Evolutionary conservation across 2,329 filamentous ascomycete species (phyloP).

Genomic region (Claviceps cyperi): DNA sequence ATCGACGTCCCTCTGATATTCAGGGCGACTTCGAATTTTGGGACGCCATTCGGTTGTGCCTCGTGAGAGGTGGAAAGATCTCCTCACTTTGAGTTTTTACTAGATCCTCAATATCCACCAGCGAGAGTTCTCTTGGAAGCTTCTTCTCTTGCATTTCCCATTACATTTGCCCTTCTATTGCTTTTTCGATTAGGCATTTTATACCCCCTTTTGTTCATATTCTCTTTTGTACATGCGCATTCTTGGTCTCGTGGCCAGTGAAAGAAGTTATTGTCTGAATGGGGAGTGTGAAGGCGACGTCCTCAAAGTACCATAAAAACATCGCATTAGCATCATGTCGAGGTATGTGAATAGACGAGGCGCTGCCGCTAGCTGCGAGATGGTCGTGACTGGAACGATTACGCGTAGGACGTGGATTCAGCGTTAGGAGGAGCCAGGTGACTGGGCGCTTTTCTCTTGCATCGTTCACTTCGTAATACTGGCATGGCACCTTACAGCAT

Average conservation of each 20-base stretch:
- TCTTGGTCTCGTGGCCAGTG: not conserved
- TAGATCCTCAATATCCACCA: too few relatives aligned
- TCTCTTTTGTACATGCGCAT: not conserved
- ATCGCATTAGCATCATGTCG: conserved; percentile 3
- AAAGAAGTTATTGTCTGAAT: not conserved
- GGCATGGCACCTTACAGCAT: too few relatives aligned
- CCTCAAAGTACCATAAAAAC: not conserved
- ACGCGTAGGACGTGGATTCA: not conserved
- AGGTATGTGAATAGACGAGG: not conserved
- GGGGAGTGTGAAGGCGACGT: not conserved
- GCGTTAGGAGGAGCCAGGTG: not conserved
- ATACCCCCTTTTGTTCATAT: conserved; percentile 2
- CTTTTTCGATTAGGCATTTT: not conserved
- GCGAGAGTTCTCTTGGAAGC: not conserved
- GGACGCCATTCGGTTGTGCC: conserved; percentile 27
- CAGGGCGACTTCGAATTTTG: conserved; percentile 31
- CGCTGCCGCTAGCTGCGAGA: not conserved
- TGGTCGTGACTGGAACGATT: not conserved
- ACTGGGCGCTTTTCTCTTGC: not conserved
- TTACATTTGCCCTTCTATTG: not conserved
- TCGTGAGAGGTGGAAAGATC: not conserved
- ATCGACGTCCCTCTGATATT: conserved; percentile 32
- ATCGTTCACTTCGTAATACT: too few relatives aligned
- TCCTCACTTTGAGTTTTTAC: not conserved
- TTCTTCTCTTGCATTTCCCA: not conserved